Conservation (phyloP, 148 eudicot genomes). For the Vaccinium darrowii region DNA sequence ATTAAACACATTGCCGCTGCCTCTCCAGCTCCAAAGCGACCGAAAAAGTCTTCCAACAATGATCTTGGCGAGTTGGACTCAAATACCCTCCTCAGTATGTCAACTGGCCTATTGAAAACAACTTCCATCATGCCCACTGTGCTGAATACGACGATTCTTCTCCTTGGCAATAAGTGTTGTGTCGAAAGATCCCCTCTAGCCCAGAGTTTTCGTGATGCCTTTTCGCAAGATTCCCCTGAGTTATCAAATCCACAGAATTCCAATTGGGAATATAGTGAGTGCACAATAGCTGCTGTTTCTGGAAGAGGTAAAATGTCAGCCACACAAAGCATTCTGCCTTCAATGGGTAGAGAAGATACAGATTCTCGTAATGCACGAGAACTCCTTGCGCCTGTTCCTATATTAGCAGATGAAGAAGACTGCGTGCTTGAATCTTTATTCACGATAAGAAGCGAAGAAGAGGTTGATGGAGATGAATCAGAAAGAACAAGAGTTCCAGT, state of each 20-base stretch:
- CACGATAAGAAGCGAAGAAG: constrained; percentile 84
- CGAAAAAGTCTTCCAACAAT: constrained; percentile 84
- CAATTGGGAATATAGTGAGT: constrained; percentile 81
- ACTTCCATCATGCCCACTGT: constrained; percentile 99
- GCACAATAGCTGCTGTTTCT: constrained; percentile 70
- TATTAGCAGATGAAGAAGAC: constrained; percentile 53
- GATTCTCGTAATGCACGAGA: constrained; percentile 86
- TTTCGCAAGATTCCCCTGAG: constrained; percentile 67
- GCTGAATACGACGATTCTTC: constrained; percentile 84
- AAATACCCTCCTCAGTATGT: constrained; percentile 84
- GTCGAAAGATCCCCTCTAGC: constrained; percentile 93
- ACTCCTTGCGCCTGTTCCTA: constrained; percentile 62
- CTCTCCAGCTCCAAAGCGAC: constrained; percentile 93
- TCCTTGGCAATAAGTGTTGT: constrained; percentile 91
- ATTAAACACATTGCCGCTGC: constrained; percentile 94
- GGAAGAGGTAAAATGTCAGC: constrained; percentile 85
- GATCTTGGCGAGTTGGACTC: constrained; percentile 87
- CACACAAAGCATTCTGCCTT: constrained; percentile 91
- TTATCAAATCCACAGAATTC: constrained; percentile 56
- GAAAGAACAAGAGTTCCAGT: constrained; percentile 92
- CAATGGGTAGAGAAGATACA: constrained; percentile 86
- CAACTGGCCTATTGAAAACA: constrained; percentile 92
- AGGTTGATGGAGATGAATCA: constrained; percentile 85
- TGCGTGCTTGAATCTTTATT: constrained; percentile 74
- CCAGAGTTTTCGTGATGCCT: constrained; percentile 75